Conservation (phyloP, 352 stramenopile genomes). For the Phytophthora pisi region DNA sequence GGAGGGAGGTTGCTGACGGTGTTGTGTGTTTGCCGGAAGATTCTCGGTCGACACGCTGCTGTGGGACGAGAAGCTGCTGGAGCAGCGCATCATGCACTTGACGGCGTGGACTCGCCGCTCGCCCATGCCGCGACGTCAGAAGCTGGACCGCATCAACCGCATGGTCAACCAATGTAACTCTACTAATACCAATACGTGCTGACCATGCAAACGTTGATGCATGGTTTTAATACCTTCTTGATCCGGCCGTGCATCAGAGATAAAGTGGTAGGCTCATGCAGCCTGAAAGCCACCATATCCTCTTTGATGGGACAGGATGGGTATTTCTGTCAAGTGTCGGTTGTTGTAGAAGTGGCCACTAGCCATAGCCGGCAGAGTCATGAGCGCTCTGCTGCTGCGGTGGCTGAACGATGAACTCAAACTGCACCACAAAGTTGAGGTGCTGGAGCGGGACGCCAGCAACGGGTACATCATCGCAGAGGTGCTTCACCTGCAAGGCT, state of each 20-base stretch:
- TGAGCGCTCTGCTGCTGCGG: constrained; percentile 64
- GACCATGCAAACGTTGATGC: constrained; percentile 1
- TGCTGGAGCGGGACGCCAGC: constrained; percentile 68
- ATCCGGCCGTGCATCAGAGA: too few relatives aligned
- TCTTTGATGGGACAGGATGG: background rate
- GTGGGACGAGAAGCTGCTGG: constrained; percentile 69
- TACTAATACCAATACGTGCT: constrained; percentile 42
- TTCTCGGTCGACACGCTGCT: constrained; percentile 78
- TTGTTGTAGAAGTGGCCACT: constrained; percentile 12
- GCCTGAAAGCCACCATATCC: background rate
- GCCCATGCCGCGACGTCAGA: constrained; percentile 60
- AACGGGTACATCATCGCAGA: constrained; percentile 74
- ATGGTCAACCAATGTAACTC: constrained; percentile 66
- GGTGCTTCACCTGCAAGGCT: constrained; percentile 53
- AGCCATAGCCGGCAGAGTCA: constrained; percentile 12
- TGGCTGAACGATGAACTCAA: constrained; percentile 75
- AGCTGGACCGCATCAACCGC: constrained; percentile 70
- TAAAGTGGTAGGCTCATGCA: too few relatives aligned
- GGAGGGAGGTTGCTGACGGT: background rate
- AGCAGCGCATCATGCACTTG: constrained; percentile 66
- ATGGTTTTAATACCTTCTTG: too few relatives aligned
- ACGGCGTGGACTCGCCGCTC: constrained; percentile 65
- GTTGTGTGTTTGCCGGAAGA: constrained; percentile 23
- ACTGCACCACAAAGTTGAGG: constrained; percentile 49
- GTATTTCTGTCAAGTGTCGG: constrained; percentile 38